Evolutionary conservation across 2,329 filamentous ascomycete genomes (phyloP).

Genomic region (Leptographium galeiforme): DNA sequence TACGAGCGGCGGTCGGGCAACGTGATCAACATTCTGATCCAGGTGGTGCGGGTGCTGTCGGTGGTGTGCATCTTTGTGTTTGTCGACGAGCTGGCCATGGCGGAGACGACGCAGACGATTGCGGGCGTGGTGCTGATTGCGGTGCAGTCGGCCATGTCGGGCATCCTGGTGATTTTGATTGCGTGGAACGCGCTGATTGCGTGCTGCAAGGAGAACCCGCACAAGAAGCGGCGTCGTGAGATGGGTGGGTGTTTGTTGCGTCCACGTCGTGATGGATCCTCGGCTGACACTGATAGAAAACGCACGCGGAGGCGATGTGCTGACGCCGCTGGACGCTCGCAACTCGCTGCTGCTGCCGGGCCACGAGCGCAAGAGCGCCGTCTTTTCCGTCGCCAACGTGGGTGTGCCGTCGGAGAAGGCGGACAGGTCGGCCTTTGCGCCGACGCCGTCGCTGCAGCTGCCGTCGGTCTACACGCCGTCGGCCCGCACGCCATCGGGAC

Average conservation of each 20-base stretch:
- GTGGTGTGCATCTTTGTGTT: conserved; percentile 84
- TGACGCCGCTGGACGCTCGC: conserved; percentile 76
- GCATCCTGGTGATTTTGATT: conserved; percentile 73
- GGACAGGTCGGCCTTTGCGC: too few species aligned
- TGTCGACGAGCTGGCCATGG: conserved; percentile 80
- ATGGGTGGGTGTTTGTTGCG: conserved; percentile 53
- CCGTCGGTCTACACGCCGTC: neutral
- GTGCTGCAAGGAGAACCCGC: conserved; percentile 78
- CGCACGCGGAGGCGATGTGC: conserved; percentile 58
- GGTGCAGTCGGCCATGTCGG: conserved; percentile 78
- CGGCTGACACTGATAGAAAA: neutral
- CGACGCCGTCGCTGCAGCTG: neutral
- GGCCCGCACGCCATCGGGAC: neutral
- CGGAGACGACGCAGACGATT: conserved; percentile 85
- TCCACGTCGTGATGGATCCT: neutral
- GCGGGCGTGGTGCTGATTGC: conserved; percentile 87
- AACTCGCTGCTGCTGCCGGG: conserved; percentile 67
- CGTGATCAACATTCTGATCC: conserved; percentile 86
- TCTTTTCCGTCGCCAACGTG: neutral
- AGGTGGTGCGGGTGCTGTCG: conserved; percentile 77
- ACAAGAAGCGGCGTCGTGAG: conserved; percentile 77
- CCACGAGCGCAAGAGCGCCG: conserved; percentile 12
- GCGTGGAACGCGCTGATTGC: conserved; percentile 75
- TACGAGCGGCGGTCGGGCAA: conserved; percentile 80
- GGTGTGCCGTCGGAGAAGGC: neutral